These are phyloP conservation scores for Hemileccinum rubropunctum DNA, from an alignment of 768 basidiomycete species.

Conservation along the genomic window DNA sequence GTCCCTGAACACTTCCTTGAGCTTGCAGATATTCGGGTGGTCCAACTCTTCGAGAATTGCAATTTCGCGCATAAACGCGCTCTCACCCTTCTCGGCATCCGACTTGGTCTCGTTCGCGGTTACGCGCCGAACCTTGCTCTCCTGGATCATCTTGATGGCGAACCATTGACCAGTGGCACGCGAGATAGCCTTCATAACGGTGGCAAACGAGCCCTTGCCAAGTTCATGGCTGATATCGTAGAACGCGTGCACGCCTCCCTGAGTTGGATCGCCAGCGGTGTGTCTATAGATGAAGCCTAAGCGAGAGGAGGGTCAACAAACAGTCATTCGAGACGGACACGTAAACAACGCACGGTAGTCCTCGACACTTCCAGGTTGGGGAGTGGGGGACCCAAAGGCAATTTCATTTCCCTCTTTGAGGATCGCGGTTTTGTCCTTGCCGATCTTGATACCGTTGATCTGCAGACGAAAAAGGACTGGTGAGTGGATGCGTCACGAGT, in stretches of 20 bases:
- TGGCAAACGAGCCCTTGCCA: conserved; percentile 90
- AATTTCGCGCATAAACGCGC: conserved; percentile 65
- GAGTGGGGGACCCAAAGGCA: conserved; percentile 66
- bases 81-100: conserved; percentile 29
- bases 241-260: conserved; percentile 54
- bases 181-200: conserved; percentile 80
- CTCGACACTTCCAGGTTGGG: conserved; percentile 50
- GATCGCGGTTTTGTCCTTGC: conserved; percentile 37
- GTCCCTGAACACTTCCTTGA: conserved; percentile 75
- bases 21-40: conserved; percentile 80
- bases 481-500: conserved; percentile 10
- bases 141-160: conserved; percentile 87
- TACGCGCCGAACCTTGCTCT: conserved; percentile 42
- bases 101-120: conserved; percentile 31
- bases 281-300: conserved; percentile 74
- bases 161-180: conserved; percentile 68
- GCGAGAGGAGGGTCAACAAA: background rate
- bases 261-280: conserved; percentile 47
- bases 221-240: conserved; percentile 72
- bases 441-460: conserved; percentile 43
- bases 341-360: conserved; percentile 64
- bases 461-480: conserved; percentile 6
- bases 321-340: background rate
- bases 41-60: conserved; percentile 71
- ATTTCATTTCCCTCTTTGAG: conserved; percentile 76